Conservation (phyloP, 768 basidiomycete species). For the Royoungia palumana region DNA sequence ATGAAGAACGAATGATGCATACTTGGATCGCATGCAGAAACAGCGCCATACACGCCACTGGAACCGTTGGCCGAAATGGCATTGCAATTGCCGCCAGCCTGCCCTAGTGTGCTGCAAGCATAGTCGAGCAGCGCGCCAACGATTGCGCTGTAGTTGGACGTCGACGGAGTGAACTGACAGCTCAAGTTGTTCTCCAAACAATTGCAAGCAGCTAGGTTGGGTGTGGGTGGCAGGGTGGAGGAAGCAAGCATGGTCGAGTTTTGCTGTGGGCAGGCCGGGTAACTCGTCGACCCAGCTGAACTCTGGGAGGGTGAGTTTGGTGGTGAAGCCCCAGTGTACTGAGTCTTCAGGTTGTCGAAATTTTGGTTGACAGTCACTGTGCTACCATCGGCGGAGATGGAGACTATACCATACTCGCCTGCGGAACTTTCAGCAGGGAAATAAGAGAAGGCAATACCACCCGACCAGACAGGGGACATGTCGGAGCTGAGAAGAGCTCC, state of each 20-base stretch:
- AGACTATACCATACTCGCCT: conserved; percentile 86
- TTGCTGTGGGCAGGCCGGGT: conserved; percentile 59
- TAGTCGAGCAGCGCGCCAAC: conserved; percentile 61
- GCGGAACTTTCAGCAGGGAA: conserved; percentile 74
- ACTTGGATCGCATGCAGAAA: conserved; percentile 82
- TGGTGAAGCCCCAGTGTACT: conserved; percentile 55
- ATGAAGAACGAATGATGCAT: conserved; percentile 24
- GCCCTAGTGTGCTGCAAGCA: conserved; percentile 65
- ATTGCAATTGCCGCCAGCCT: conserved; percentile 56
- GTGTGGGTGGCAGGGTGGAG: conserved; percentile 75
- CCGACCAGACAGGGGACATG: conserved; percentile 82
- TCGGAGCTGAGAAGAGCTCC: conserved; percentile 64
- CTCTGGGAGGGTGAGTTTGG: conserved; percentile 63
- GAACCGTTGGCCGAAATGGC: conserved; percentile 72
- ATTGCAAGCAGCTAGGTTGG: conserved; percentile 73
- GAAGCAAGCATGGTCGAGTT: conserved; percentile 63
- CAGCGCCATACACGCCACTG: conserved; percentile 70
- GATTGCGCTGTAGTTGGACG: conserved; percentile 55
- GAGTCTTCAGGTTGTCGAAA: conserved; percentile 59
- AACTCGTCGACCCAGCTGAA: conserved; percentile 47
- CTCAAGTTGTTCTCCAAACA: conserved; percentile 68
- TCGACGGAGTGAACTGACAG: conserved; percentile 69
- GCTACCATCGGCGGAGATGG: conserved; percentile 58
- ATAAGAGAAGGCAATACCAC: conserved; percentile 86
- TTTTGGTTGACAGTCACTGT: conserved; percentile 69